Percentiles rank a stretch among this genome's conserved stretches.
Evolutionary conservation across 257 asterid species (phyloP).

Genomic region (Cordia subcordata): DNA sequence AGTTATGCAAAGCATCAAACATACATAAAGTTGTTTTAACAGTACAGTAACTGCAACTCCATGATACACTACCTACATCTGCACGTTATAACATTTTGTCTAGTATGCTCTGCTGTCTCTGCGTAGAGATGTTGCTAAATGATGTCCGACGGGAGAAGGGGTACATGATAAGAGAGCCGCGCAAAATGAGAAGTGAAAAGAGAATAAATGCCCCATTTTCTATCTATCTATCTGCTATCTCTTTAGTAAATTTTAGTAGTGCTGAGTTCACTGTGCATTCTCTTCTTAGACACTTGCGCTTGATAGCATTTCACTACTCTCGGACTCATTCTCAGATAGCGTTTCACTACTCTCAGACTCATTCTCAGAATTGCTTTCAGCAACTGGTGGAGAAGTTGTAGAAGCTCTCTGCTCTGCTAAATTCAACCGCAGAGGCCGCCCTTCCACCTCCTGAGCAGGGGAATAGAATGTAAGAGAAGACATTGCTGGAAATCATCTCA

Average conservation of each 20-base stretch:
- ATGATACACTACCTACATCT: too few relatives aligned
- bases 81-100: not conserved
- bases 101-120: not conserved
- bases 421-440: slow-evolving; percentile 70
- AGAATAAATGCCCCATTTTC: not conserved
- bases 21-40: too few relatives aligned
- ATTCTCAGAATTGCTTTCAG: slow-evolving; percentile 10
- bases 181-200: not conserved
- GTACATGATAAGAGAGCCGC: not conserved
- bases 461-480: not conserved
- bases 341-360: not conserved
- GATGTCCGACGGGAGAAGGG: too few relatives aligned
- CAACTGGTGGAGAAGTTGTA: slow-evolving; percentile 29
- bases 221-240: not conserved
- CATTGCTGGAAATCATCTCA: not conserved
- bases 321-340: not conserved
- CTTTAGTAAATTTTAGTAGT: not conserved
- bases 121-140: not conserved
- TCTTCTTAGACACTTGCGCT: not conserved
- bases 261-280: not conserved
- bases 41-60: too few relatives aligned
- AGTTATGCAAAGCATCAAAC: too few relatives aligned
- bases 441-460: slow-evolving; percentile 58
- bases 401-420: slow-evolving; percentile 46
- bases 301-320: not conserved